A percentile compares a stretch with the other conserved stretches of the same genome.
Evolutionary conservation across 2,329 filamentous ascomycete genomes (phyloP).

Genomic region (Penicillium brevicompactum): DNA sequence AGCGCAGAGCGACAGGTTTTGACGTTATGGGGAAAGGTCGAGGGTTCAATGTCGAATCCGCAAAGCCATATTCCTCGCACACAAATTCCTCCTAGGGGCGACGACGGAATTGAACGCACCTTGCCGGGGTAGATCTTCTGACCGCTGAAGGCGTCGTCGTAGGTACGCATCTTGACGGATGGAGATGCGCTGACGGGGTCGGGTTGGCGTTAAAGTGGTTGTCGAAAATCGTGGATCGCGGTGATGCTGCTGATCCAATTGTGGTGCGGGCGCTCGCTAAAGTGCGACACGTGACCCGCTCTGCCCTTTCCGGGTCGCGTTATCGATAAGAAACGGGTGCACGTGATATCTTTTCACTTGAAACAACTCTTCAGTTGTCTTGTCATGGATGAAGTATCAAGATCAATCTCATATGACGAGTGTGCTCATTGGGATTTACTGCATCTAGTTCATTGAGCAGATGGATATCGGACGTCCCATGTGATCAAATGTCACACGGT

Average conservation of each 20-base stretch:
- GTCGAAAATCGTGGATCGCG: slow-evolving; percentile 45
- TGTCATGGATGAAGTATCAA: too few relatives aligned
- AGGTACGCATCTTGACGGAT: slow-evolving; percentile 70
- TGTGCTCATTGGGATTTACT: too few relatives aligned
- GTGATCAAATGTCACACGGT: too few relatives aligned
- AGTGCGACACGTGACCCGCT: slow-evolving; percentile 44
- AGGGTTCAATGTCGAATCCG: slow-evolving; percentile 9
- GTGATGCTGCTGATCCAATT: slow-evolving; percentile 41
- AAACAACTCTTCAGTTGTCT: not conserved
- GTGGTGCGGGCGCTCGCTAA: slow-evolving; percentile 49
- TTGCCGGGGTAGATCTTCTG: slow-evolving; percentile 80
- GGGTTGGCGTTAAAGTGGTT: slow-evolving; percentile 48
- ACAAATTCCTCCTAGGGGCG: slow-evolving; percentile 17
- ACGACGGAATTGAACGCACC: slow-evolving; percentile 55
- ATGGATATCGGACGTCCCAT: too few relatives aligned
- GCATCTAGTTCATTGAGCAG: too few relatives aligned
- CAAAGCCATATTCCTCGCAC: slow-evolving; percentile 17
- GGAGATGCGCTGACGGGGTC: slow-evolving; percentile 48
- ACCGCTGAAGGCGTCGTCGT: slow-evolving; percentile 77
- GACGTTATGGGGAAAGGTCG: slow-evolving; percentile 3
- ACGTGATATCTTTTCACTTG: slow-evolving; percentile 1
- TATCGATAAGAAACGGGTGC: slow-evolving; percentile 9
- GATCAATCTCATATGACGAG: too few relatives aligned
- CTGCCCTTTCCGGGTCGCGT: slow-evolving; percentile 39
- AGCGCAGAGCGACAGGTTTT: slow-evolving; percentile 11